phyloP scores from a whole-genome alignment of 2,329 filamentous ascomycete genomes.

The Fusarium sp. region DNA sequence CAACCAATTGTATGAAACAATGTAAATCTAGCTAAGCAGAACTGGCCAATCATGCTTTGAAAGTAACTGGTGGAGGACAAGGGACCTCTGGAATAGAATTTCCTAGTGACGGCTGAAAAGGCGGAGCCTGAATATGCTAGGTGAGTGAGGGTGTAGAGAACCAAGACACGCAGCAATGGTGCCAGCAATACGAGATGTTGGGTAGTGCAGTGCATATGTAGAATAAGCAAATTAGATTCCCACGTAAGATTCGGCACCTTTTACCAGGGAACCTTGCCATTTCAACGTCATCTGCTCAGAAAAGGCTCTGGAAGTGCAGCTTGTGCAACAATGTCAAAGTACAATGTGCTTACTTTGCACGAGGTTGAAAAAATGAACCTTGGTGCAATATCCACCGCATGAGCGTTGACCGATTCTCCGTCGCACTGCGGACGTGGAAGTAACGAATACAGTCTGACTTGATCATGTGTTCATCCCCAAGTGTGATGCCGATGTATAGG shows the following conservation, averaged over 20 bases:
- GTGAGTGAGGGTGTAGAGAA: conserved; percentile 10
- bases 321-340: background rate
- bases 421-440: too few species aligned
- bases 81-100: background rate
- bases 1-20: background rate
- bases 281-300: background rate
- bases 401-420: too few species aligned
- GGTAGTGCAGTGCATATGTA: background rate
- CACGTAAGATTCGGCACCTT: background rate
- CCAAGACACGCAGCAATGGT: conserved; percentile 4
- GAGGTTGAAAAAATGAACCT: too few species aligned
- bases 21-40: too few species aligned
- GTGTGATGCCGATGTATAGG: too few species aligned
- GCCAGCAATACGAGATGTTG: conserved; percentile 3
- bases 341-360: conserved; percentile 1
- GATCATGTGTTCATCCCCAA: too few species aligned
- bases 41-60: background rate
- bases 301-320: background rate
- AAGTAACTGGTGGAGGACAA: background rate
- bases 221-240: background rate
- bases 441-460: too few species aligned
- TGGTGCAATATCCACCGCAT: too few species aligned
- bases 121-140: background rate
- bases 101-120: background rate
- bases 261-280: too few species aligned